These are phyloP conservation scores for Blastobotrys serpentis DNA, from an alignment of 1,139 yeast species.

Conservation along the genomic window DNA sequence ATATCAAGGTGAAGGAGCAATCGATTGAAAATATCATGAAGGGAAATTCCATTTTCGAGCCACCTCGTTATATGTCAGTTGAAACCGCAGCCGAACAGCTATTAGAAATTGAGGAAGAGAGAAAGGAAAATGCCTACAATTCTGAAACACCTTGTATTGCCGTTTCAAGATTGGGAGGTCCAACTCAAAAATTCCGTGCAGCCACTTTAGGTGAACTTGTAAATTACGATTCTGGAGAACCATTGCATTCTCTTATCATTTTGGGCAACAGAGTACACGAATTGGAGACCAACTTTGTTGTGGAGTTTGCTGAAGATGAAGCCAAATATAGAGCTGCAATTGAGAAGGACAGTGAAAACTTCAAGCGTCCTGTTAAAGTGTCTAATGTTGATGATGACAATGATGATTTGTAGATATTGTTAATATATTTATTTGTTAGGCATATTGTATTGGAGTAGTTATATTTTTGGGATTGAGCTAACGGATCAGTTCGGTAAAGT, in stretches of 20 bases:
- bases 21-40: conserved; percentile 92
- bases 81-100: conserved; percentile 86
- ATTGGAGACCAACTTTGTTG: conserved; percentile 79
- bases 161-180: conserved; percentile 85
- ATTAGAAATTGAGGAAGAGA: conserved; percentile 76
- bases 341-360: conserved; percentile 67
- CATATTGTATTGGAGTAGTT: too few species aligned
- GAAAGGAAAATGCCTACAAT: conserved; percentile 68
- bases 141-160: conserved; percentile 91
- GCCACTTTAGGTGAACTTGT: conserved; percentile 70
- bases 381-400: conserved; percentile 24
- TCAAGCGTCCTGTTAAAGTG: conserved; percentile 44
- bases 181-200: conserved; percentile 77
- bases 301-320: conserved; percentile 69
- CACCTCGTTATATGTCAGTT: conserved; percentile 94
- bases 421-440: neutral
- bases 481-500: too few species aligned
- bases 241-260: conserved; percentile 86
- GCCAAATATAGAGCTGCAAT: conserved; percentile 61
- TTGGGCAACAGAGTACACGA: conserved; percentile 95
- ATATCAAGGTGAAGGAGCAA: conserved; percentile 95
- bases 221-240: conserved; percentile 88
- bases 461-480: too few species aligned
- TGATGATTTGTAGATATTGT: neutral
- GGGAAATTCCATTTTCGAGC: conserved; percentile 89